A percentile compares a stretch with the other conserved stretches of the same genome.
These are phyloP conservation scores for Saccharomycopsis selenospora DNA, from an alignment of 805 yeast species.

Conservation along the genomic window DNA sequence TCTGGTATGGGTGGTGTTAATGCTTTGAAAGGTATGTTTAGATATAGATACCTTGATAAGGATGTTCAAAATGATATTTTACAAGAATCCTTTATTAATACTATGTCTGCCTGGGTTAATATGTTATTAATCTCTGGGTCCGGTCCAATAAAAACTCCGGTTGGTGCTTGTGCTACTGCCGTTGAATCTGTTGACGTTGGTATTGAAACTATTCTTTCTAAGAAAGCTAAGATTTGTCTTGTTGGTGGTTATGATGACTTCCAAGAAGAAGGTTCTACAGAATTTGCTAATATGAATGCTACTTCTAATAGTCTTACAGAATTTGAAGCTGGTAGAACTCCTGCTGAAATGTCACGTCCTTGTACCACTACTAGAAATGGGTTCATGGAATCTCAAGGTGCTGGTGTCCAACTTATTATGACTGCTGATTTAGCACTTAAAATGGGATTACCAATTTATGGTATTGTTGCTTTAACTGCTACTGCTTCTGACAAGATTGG, in stretches of 20 bases:
- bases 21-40: slow-evolving; percentile 97
- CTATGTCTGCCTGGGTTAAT: slow-evolving; percentile 99
- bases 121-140: slow-evolving; percentile 94
- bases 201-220: slow-evolving; percentile 84
- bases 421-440: slow-evolving; percentile 85
- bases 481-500: slow-evolving; percentile 99
- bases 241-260: slow-evolving; percentile 99
- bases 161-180: slow-evolving; percentile 99
- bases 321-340: slow-evolving; percentile 92
- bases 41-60: slow-evolving; percentile 83
- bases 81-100: slow-evolving; percentile 97
- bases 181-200: slow-evolving; percentile 96
- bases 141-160: slow-evolving; percentile 99
- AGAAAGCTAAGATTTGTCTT: slow-evolving; percentile 91
- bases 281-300: slow-evolving; percentile 98
- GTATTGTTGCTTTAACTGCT: slow-evolving; percentile 87
- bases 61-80: slow-evolving; percentile 96
- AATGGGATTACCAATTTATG: slow-evolving; percentile 99
- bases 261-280: slow-evolving; percentile 98
- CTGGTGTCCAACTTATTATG: slow-evolving; percentile 97
- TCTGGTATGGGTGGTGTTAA: slow-evolving; percentile 99
- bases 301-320: slow-evolving; percentile 87
- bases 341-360: slow-evolving; percentile 98
- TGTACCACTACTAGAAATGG: slow-evolving; percentile 94
- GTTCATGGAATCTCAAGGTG: slow-evolving; percentile 99